These are phyloP conservation scores for Cadophora luteo-olivacea DNA, from an alignment of 2,329 filamentous ascomycete species.

Conservation along the genomic window DNA sequence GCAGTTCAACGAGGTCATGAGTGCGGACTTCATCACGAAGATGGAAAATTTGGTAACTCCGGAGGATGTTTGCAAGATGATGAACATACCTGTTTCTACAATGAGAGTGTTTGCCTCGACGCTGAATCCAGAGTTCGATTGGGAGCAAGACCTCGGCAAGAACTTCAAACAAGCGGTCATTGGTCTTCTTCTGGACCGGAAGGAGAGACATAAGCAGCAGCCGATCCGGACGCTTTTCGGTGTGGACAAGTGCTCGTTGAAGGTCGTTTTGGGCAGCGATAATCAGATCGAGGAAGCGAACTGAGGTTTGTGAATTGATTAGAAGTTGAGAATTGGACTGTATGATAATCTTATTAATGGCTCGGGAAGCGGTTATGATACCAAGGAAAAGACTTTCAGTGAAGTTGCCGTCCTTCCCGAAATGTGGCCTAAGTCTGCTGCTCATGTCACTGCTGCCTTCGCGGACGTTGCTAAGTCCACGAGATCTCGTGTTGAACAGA, in stretches of 20 bases:
- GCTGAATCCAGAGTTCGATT: constrained; percentile 29
- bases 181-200: constrained; percentile 24
- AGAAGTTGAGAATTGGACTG: neutral
- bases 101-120: constrained; percentile 29
- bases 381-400: neutral
- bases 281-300: neutral
- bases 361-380: neutral
- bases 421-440: neutral
- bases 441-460: neutral
- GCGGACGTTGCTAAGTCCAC: no score
- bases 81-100: constrained; percentile 24
- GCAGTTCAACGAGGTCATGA: constrained; percentile 20
- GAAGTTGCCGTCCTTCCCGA: neutral
- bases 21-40: constrained; percentile 20
- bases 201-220: constrained; percentile 20
- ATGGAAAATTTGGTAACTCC: constrained; percentile 21
- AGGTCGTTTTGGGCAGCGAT: neutral
- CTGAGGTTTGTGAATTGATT: neutral
- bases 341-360: neutral
- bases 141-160: constrained; percentile 25
- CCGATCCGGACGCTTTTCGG: constrained; percentile 15
- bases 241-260: constrained; percentile 5
- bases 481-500: no score
- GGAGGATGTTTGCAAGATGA: constrained; percentile 30
- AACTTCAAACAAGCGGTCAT: constrained; percentile 30